Conservation (phyloP, 2,329 filamentous ascomycete species). For the Mariannaea elegans region DNA sequence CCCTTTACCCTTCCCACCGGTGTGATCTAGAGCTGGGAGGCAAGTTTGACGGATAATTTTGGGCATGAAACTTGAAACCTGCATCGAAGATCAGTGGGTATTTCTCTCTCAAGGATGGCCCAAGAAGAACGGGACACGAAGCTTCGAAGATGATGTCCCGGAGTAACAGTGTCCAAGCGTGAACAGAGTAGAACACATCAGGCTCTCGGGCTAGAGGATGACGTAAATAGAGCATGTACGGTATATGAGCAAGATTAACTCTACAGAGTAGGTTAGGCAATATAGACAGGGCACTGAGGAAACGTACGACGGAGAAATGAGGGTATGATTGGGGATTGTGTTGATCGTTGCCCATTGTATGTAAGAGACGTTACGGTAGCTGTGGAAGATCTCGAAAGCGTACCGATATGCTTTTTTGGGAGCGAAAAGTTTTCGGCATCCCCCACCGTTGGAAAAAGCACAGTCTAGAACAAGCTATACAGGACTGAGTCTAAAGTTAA, state of each 20-base stretch:
- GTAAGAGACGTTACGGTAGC: neutral
- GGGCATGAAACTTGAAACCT: conserved; percentile 22
- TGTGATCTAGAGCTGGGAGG: neutral
- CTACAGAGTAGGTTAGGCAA: neutral
- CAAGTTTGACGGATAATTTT: conserved; percentile 20
- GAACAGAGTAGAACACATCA: conserved; percentile 3
- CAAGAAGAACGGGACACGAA: neutral
- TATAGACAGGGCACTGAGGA: neutral
- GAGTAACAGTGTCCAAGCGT: conserved; percentile 23
- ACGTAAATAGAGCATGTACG: neutral
- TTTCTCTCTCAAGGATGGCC: neutral
- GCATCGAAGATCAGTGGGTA: conserved; percentile 22
- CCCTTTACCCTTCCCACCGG: neutral
- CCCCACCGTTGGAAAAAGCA: neutral
- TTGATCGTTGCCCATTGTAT: neutral
- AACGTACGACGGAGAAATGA: conserved; percentile 25
- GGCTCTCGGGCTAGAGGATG: neutral
- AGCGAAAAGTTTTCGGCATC: neutral
- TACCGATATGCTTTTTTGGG: neutral
- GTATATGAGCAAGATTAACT: neutral
- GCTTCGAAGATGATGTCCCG: conserved; percentile 3
- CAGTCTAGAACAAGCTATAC: too few species aligned
- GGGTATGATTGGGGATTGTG: neutral
- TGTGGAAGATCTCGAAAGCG: neutral
- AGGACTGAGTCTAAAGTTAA: conserved; percentile 3